Evolutionary conservation across 306 rosid genomes (phyloP).

Genomic region (Citrullus amarus): DNA sequence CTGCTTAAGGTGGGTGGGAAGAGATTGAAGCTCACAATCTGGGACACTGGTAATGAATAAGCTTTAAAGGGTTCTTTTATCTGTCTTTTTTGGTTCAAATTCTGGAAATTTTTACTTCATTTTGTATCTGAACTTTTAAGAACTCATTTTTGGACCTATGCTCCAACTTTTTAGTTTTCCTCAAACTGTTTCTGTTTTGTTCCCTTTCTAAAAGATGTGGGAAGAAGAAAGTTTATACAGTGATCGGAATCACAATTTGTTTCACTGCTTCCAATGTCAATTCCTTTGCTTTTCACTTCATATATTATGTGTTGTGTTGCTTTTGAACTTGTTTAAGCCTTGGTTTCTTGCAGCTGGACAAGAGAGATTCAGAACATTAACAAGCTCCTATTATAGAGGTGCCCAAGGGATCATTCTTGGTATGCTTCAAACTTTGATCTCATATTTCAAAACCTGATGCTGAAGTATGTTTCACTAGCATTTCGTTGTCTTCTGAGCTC

Average conservation of each 20-base stretch:
- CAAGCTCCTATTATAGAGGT: slow-evolving; percentile 87
- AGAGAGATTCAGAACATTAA: slow-evolving; percentile 88
- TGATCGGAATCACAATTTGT: not conserved
- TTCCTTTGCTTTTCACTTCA: not conserved
- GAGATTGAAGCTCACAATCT: slow-evolving; percentile 85
- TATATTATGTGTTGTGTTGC: not conserved
- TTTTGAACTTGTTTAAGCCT: not conserved
- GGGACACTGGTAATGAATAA: slow-evolving; percentile 77
- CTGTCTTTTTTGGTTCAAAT: not conserved
- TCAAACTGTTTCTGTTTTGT: not conserved
- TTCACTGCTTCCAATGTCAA: not conserved
- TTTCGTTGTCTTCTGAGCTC: not conserved
- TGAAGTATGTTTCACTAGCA: not conserved
- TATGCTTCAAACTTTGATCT: slow-evolving; percentile 20
- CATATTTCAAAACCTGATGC: not conserved
- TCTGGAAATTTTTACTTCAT: not conserved
- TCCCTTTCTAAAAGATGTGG: not conserved
- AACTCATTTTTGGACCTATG: not conserved
- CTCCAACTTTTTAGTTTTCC: not conserved
- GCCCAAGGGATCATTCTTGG: slow-evolving; percentile 97
- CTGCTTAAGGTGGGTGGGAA: slow-evolving; percentile 64
- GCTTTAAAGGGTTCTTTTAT: not conserved
- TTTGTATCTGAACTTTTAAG: not conserved
- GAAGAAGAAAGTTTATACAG: not conserved
- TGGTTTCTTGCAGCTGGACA: slow-evolving; percentile 78